Base-by-base conservation (phyloP, 208 protist species). In the Blechomonas ayalai region DNA sequence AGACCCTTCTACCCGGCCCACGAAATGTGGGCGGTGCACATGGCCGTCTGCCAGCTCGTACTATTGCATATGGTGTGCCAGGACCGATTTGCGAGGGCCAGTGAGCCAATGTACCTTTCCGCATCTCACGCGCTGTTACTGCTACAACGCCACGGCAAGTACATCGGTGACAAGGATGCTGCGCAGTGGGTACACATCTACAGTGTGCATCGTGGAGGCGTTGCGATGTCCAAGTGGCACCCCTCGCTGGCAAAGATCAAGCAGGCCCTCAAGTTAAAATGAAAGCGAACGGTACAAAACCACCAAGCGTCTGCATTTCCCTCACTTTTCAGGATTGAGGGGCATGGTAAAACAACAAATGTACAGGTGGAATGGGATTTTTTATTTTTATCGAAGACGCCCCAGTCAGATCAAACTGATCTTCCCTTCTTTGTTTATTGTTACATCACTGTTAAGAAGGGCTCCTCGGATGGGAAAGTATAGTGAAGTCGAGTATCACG, bases 1-100 rank as follows among this genome's bases (percentile, higher is more conserved):
- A 39, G 44, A 8, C 44, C 66, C 9, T 92, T 89, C 54, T 92
- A 92, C 47, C 83, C 83, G 2, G 43, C 52, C 31, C 52, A 77
- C 20, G 76, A 92, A 55, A 80, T 81, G 60, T 92, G 83, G 83
- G 67, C 79, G 0, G 49, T 92, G 26, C 77, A 92, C 44, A 50
- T 65, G 15, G 67, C 69, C 9, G 77, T 87, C 33, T 86, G 73
- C 40, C 61, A 82, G 42, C 26, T 76, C 31, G 73, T 82, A 12
- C 42, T 87, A 6, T 36, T 81, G 15, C 67, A 76, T 2, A 32
- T 85, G 0, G 36, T 79, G 31, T 66, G 54, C 36, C 25, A 36
- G 0, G n/a, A n/a, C n/a, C n/a, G n/a, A n/a, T 55, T 64, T 56
- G 36, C 47, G 13, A 40, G 45, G 38, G 51, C 41, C 15, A 44